These are phyloP conservation scores for Phytophthora fragariae DNA, from an alignment of 352 stramenopile species.

Conservation along the genomic window DNA sequence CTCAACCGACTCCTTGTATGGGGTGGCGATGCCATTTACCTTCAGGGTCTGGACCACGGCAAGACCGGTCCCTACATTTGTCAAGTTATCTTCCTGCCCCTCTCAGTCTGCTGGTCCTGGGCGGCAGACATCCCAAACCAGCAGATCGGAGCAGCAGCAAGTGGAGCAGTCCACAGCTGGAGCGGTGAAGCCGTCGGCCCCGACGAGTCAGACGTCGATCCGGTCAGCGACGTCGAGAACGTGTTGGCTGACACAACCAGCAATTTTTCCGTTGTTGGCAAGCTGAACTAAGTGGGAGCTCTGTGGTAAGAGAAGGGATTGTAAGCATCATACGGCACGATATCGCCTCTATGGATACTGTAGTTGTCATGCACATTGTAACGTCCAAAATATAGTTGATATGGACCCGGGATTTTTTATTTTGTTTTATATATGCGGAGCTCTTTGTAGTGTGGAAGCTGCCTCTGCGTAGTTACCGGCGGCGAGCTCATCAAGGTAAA, in stretches of 20 bases:
- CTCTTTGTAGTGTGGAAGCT: too few relatives aligned
- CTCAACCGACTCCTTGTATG: constrained; percentile 57
- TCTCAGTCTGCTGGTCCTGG: background rate
- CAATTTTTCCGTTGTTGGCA: constrained; percentile 20
- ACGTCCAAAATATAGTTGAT: too few relatives aligned
- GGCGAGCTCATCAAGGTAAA: too few relatives aligned
- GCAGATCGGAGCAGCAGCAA: constrained; percentile 1
- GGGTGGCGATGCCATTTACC: constrained; percentile 43
- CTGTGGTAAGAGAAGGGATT: background rate
- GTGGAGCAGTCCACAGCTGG: constrained; percentile 7
- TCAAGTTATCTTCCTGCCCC: background rate
- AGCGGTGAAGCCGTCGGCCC: background rate
- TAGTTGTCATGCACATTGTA: background rate
- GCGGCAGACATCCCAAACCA: constrained; percentile 6
- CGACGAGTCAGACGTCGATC: constrained; percentile 2
- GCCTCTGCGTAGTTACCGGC: too few relatives aligned
- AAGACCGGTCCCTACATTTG: constrained; percentile 19
- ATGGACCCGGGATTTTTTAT: too few relatives aligned
- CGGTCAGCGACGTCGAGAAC: constrained; percentile 7
- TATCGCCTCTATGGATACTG: too few relatives aligned
- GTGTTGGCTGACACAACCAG: constrained; percentile 12
- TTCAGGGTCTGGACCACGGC: constrained; percentile 31
- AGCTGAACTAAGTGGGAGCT: constrained; percentile 13
- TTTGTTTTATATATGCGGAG: too few relatives aligned
- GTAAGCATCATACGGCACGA: background rate